Evolutionary conservation across 176 grass and related monocot genomes (phyloP).

Genomic region (Ananas comosus): DNA sequence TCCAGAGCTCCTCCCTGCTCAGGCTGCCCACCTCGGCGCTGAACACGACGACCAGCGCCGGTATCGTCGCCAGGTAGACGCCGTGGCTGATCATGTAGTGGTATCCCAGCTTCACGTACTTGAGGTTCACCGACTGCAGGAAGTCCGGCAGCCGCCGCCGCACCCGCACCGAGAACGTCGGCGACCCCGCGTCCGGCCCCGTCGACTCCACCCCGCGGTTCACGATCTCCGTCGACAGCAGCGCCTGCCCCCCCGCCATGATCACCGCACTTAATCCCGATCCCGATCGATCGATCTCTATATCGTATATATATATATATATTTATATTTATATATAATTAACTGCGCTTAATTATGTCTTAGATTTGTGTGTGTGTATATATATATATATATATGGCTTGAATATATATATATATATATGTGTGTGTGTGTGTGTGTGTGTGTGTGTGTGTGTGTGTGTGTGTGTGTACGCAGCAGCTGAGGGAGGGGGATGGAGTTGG

Average conservation of each 20-base stretch:
- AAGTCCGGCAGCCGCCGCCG: conserved; percentile 89
- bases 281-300: not conserved
- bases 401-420: not conserved
- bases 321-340: not conserved
- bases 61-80: conserved; percentile 86
- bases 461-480: not conserved
- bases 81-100: conserved; percentile 94
- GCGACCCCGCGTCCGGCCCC: conserved; percentile 83
- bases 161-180: conserved; percentile 83
- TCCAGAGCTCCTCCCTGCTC: conserved; percentile 79
- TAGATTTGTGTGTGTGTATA: too few species aligned
- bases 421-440: too few species aligned
- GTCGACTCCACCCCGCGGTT: conserved; percentile 88
- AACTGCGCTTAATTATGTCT: too few species aligned
- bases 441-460: too few species aligned
- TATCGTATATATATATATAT: not conserved
- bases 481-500: not conserved
- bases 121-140: conserved; percentile 94
- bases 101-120: conserved; percentile 90
- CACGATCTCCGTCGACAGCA: conserved; percentile 91
- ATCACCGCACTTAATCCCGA: too few species aligned
- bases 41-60: conserved; percentile 74
- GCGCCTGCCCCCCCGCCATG: conserved; percentile 70
- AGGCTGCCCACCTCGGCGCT: conserved; percentile 86
- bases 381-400: not conserved